A percentile compares a stretch with the other conserved stretches of the same genome.
These are phyloP conservation scores for Castanea crenata DNA, from an alignment of 306 rosid species.

Conservation along the genomic window DNA sequence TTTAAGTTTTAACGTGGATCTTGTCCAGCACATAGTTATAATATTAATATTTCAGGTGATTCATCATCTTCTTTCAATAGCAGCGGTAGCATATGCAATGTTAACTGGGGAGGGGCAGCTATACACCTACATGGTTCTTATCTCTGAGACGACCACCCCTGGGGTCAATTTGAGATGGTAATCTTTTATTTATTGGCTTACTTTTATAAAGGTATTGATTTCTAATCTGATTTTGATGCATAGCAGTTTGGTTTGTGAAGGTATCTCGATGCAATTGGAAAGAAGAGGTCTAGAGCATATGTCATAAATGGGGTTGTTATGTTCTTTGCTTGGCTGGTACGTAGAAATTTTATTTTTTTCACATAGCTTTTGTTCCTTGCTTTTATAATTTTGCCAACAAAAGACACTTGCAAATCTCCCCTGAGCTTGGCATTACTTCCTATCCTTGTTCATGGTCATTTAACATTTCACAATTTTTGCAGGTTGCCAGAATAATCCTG, in stretches of 20 bases:
- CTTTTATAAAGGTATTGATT: background rate
- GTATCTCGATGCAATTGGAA: conserved; percentile 93
- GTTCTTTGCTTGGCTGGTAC: conserved; percentile 91
- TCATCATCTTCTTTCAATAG: conserved; percentile 78
- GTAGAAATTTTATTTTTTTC: conserved; percentile 13
- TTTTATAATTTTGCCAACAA: background rate
- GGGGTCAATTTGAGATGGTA: conserved; percentile 98
- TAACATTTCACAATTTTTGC: conserved; percentile 29
- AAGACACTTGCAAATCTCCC: no score
- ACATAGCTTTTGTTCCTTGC: background rate
- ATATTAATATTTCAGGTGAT: conserved; percentile 61
- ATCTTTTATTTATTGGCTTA: conserved; percentile 8
- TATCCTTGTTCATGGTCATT: conserved; percentile 16
- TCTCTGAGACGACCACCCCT: conserved; percentile 95
- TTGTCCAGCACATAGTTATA: conserved; percentile 18
- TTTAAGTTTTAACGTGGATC: conserved; percentile 23
- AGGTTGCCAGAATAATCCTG: conserved; percentile 91
- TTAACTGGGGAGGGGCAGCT: conserved; percentile 89
- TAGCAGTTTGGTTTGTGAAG: conserved; percentile 44
- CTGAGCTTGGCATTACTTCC: background rate
- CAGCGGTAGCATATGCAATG: conserved; percentile 82
- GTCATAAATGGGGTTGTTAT: conserved; percentile 81
- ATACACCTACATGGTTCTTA: conserved; percentile 88
- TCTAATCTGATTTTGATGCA: conserved; percentile 13
- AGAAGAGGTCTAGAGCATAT: conserved; percentile 82